Conservation (phyloP, 257 asterid genomes). For the Nicotiana undulata region DNA sequence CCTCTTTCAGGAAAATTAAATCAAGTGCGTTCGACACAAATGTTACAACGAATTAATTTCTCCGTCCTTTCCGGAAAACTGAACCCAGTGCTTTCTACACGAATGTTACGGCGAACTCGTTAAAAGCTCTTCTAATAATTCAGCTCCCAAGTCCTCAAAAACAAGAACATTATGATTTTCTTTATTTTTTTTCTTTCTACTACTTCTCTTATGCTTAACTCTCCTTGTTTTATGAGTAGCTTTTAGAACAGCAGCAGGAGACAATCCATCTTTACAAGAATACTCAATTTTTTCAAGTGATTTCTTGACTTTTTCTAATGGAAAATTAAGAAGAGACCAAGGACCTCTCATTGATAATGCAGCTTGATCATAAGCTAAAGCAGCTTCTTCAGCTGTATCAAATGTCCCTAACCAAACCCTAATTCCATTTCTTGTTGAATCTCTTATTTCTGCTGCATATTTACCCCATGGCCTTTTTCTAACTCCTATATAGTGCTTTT, state of each 20-base stretch:
- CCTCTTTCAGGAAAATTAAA: not conserved
- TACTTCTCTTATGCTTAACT: not conserved
- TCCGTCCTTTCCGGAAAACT: not conserved
- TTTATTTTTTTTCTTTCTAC: not conserved
- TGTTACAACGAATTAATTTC: not conserved
- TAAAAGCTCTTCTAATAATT: conserved; percentile 24
- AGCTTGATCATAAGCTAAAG: conserved; percentile 38
- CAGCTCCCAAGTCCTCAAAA: conserved; percentile 35
- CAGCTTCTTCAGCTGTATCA: conserved; percentile 30
- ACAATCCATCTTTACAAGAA: conserved; percentile 16
- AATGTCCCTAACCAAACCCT: conserved; percentile 42
- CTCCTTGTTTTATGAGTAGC: conserved; percentile 19
- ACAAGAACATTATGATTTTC: conserved; percentile 14
- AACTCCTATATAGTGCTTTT: conserved; percentile 27
- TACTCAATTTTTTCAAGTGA: conserved; percentile 17
- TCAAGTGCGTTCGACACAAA: not conserved
- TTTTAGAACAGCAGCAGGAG: conserved; percentile 33
- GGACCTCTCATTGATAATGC: conserved; percentile 28
- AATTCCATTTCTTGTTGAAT: conserved; percentile 33
- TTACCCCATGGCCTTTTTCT: conserved; percentile 35
- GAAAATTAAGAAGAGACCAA: conserved; percentile 21
- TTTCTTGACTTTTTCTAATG: conserved; percentile 17
- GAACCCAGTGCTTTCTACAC: not conserved
- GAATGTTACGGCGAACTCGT: not conserved
- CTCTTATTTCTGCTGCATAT: conserved; percentile 38